phyloP scores from a whole-genome alignment of 2,329 filamentous ascomycete genomes.

The Aspergillus transmontanensis region DNA sequence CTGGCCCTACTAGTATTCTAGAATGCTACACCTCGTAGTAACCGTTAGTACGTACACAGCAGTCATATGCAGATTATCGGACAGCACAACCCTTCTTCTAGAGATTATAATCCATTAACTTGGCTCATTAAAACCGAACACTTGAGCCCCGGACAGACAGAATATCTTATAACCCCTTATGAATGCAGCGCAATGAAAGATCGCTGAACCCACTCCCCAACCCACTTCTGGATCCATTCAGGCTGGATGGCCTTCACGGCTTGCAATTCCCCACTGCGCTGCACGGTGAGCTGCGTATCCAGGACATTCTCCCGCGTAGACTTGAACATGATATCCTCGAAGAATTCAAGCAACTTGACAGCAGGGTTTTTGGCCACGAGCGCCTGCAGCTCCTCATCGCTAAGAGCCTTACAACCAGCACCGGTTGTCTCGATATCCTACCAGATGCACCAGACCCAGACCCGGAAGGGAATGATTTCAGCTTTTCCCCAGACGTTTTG shows the following conservation, averaged over 20 bases:
- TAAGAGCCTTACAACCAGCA: background rate
- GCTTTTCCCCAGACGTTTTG: background rate
- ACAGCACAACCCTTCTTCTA: too few relatives aligned
- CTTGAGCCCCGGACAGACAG: background rate
- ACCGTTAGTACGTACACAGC: background rate
- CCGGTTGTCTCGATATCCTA: conserved; percentile 13
- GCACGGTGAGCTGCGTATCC: conserved; percentile 16
- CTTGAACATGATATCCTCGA: conserved; percentile 21
- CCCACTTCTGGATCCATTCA: conserved; percentile 40
- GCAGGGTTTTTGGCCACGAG: conserved; percentile 29
- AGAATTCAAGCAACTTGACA: conserved; percentile 34
- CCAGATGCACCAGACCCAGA: conserved; percentile 19
- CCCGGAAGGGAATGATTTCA: conserved; percentile 14
- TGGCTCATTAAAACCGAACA: background rate
- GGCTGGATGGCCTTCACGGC: conserved; percentile 27
- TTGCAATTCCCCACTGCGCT: conserved; percentile 29
- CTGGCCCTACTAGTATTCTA: too few relatives aligned
- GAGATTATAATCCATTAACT: background rate
- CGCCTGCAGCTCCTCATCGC: conserved; percentile 12
- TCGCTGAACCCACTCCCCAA: conserved; percentile 33
- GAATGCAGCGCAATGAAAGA: background rate
- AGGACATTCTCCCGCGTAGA: conserved; percentile 17
- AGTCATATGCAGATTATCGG: background rate
- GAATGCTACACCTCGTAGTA: background rate
- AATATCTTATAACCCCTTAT: background rate